These are phyloP conservation scores for Sherardia arvensis DNA, from an alignment of 257 asterid species.

Conservation along the genomic window DNA sequence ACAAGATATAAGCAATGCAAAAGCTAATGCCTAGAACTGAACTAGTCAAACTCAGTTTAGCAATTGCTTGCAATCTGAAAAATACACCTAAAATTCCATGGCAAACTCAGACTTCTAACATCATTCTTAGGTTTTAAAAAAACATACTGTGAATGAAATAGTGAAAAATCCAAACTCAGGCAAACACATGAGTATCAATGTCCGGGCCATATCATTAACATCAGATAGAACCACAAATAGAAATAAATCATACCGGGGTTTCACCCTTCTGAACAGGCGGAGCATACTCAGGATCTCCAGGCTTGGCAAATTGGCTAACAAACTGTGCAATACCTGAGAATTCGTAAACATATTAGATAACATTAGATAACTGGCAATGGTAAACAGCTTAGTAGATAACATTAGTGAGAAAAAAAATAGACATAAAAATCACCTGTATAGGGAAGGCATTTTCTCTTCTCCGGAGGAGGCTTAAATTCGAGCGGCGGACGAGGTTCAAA, in stretches of 20 bases:
- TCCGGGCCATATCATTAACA: not conserved
- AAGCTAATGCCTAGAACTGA: not conserved
- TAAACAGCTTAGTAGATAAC: not conserved
- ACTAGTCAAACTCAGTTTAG: not conserved
- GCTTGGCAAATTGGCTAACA: constrained; percentile 67
- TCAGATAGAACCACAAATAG: constrained; percentile 15
- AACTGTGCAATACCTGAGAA: constrained; percentile 74
- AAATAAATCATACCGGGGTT: constrained; percentile 59
- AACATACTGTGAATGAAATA: not conserved
- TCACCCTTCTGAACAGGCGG: constrained; percentile 82
- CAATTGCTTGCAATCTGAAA: not conserved
- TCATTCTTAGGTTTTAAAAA: not conserved
- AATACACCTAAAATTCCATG: not conserved
- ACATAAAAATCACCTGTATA: constrained; percentile 45
- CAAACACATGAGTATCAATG: not conserved
- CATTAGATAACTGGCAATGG: not conserved
- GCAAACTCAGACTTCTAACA: not conserved
- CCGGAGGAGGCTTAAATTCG: constrained; percentile 89
- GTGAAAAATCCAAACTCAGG: not conserved
- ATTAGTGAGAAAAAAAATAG: not conserved
- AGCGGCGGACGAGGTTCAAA: constrained; percentile 96
- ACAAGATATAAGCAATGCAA: not conserved
- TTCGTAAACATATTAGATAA: not conserved
- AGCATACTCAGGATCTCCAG: constrained; percentile 80
- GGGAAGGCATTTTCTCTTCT: constrained; percentile 86